Evolutionary conservation across 106 monocot genomes (phyloP), one percentile per base, ranked within the genome.

Genomic region (Alisma plantagoaquatica): DNA sequence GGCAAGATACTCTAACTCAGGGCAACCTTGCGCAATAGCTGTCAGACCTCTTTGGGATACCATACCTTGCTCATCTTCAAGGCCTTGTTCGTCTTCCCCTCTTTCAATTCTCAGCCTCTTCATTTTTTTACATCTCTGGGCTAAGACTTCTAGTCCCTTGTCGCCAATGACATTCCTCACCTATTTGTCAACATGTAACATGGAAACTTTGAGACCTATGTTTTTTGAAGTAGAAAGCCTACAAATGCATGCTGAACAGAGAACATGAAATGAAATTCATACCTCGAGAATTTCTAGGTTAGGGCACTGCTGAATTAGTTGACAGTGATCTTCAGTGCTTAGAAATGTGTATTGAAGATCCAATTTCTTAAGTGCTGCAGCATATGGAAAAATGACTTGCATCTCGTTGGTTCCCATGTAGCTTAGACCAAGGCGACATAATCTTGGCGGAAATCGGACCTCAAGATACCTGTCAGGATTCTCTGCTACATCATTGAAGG

Each of bases 81-180:
- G 38, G 20, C 84, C 84, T 53, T 69, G 77, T 17, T 94, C 94
- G 48, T 88, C 88, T n/a, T 80, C 93, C 23, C 87, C 93, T 49
- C 87, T 58, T 50, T 94, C 87, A 68, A 88, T 73, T 63, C 94
- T 70, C 20, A 94, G 70, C 42, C 84, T 77, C 63, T 53, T 69
- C 14, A 94, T 66, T 55, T 31, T 77, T 73, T 65, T 84, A 54
- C 94, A 88, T 16, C 75, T 84, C 44, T 78, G 62, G 27, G 73
- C 72, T 30, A 94, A 73, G 33, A 94, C 75, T 63, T 76, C 78
- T 8, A 94, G 44, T 29, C 87, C 88, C 29, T 81, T 66, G 51
- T 88, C 94, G 28, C 87, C 84, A 56, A 94, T 94, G n/a, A 84
- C 84, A 65, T 94, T 71, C 63, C 87, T 66, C 35, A 80, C 81